phyloP scores from a whole-genome alignment of 73 alveolate species.

The Paramecium bursaria region DNA sequence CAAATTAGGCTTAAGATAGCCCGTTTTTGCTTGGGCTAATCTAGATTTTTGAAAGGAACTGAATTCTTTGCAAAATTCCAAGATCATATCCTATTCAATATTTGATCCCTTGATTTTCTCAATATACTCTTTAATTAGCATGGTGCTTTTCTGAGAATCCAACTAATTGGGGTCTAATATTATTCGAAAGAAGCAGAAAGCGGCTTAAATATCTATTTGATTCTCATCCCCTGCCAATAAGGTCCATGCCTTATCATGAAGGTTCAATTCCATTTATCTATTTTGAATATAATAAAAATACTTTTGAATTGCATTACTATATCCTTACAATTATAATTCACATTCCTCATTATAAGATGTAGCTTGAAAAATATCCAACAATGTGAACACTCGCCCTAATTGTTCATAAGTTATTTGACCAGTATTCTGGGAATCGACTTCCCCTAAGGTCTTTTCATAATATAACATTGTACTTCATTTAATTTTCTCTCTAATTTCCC shows the following conservation, averaged over 20 bases:
- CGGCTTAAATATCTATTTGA: slow-evolving; percentile 23
- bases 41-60: slow-evolving; percentile 20
- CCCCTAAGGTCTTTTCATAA: slow-evolving; percentile 7
- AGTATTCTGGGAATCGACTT: slow-evolving; percentile 31
- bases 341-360: slow-evolving; percentile 41
- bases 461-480: not conserved
- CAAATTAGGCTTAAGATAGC: slow-evolving; percentile 27
- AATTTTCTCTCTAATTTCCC: slow-evolving; percentile 29
- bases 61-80: slow-evolving; percentile 17
- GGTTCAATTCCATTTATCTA: slow-evolving; percentile 26
- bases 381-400: slow-evolving; percentile 47
- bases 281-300: not conserved
- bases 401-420: slow-evolving; percentile 25
- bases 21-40: slow-evolving; percentile 29
- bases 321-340: slow-evolving; percentile 4
- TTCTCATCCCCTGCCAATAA: slow-evolving; percentile 2
- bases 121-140: slow-evolving; percentile 18
- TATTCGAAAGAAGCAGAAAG: slow-evolving; percentile 31
- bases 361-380: slow-evolving; percentile 39
- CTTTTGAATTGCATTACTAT: slow-evolving; percentile 46
- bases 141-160: slow-evolving; percentile 31
- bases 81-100: slow-evolving; percentile 34
- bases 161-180: slow-evolving; percentile 45
- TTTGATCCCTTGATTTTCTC: slow-evolving; percentile 6
- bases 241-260: slow-evolving; percentile 33